A percentile compares a stretch with the other conserved stretches of the same genome.
Conservation (phyloP, 1,139 yeast genomes). For the Dujonia santamariae region DNA sequence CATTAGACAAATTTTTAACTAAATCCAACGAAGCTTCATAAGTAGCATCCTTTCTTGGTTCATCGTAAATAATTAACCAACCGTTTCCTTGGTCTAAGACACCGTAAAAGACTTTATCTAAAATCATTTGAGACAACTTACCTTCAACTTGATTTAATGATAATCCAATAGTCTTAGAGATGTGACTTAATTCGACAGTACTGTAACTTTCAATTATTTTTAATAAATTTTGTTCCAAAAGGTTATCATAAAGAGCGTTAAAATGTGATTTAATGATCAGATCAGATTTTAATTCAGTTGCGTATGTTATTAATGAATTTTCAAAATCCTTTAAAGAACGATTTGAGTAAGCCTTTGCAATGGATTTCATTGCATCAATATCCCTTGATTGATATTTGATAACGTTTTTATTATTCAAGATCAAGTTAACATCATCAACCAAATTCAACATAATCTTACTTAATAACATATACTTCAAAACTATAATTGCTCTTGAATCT, state of each 20-base stretch:
- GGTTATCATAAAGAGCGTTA: conserved; percentile 86
- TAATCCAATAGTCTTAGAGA: conserved; percentile 84
- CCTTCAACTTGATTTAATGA: conserved; percentile 91
- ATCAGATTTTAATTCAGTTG: conserved; percentile 78
- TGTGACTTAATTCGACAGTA: conserved; percentile 86
- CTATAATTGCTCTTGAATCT: conserved; percentile 68
- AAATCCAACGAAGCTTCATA: conserved; percentile 87
- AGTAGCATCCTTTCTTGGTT: conserved; percentile 84
- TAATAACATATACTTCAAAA: conserved; percentile 86
- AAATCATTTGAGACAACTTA: conserved; percentile 91
- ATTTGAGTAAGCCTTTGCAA: conserved; percentile 84
- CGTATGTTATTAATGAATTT: conserved; percentile 66
- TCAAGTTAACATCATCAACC: conserved; percentile 78
- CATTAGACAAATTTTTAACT: conserved; percentile 81
- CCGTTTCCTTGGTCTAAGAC: conserved; percentile 98
- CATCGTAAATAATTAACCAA: conserved; percentile 89
- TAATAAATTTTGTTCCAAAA: conserved; percentile 88
- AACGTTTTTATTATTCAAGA: conserved; percentile 77
- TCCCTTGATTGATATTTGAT: conserved; percentile 71
- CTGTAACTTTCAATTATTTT: conserved; percentile 96
- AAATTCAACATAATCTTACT: conserved; percentile 91
- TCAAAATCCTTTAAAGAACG: conserved; percentile 92
- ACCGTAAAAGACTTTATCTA: conserved; percentile 91
- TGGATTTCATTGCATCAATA: conserved; percentile 90
- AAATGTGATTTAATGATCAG: conserved; percentile 89